Conservation (phyloP, 140 eudicot species). For the Flaveria floridana region DNA sequence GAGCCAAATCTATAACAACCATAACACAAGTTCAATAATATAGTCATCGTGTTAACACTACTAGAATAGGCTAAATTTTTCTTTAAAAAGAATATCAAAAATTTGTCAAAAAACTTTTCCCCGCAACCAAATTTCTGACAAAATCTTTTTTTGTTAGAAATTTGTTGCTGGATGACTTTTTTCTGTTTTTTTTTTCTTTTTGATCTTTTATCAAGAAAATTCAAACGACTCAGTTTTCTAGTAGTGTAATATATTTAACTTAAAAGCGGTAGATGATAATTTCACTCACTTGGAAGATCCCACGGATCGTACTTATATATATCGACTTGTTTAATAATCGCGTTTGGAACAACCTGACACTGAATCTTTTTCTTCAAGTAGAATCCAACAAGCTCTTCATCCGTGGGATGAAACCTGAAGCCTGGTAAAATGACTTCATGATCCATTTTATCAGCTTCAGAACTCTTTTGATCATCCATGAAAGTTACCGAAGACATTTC, state of each 20-base stretch:
- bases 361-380: conserved; percentile 74
- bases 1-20: conserved; percentile 56
- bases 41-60: background rate
- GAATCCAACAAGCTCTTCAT: conserved; percentile 88
- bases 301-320: conserved; percentile 89
- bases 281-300: conserved; percentile 92
- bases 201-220: too few relatives aligned
- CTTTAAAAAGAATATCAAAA: too few relatives aligned
- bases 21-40: background rate
- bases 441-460: conserved; percentile 53
- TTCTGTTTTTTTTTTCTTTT: too few relatives aligned
- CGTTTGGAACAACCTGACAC: conserved; percentile 60
- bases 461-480: conserved; percentile 54
- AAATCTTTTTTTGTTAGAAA: too few relatives aligned
- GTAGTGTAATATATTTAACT: too few relatives aligned
- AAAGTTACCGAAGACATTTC: conserved; percentile 14
- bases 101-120: too few relatives aligned
- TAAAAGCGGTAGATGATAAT: background rate
- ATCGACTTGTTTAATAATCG: conserved; percentile 83
- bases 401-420: conserved; percentile 90
- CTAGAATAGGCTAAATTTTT: background rate
- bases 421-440: conserved; percentile 80
- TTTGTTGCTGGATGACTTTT: too few relatives aligned
- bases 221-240: too few relatives aligned
- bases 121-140: too few relatives aligned